These are phyloP conservation scores for Rhodosporidiobolus odoratus DNA, from an alignment of 768 basidiomycete genomes.

Conservation along the genomic window DNA sequence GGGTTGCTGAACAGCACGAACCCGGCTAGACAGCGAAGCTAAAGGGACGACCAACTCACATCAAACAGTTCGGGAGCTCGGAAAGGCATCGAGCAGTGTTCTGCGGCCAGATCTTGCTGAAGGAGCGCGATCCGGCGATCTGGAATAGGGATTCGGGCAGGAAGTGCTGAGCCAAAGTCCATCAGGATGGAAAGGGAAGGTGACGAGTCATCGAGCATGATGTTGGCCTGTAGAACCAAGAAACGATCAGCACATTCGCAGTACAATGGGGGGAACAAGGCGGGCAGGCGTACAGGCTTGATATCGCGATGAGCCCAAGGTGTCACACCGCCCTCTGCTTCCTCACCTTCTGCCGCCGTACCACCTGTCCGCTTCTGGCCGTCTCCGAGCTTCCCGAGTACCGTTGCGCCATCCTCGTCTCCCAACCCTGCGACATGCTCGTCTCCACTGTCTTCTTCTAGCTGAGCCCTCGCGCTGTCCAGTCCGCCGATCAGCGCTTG, in stretches of 20 bases:
- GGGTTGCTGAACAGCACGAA: neutral
- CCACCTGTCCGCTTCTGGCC: slow-evolving; percentile 2
- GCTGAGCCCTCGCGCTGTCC: slow-evolving; percentile 41
- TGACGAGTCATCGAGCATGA: slow-evolving; percentile 87
- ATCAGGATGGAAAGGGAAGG: slow-evolving; percentile 79
- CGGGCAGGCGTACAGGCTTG: slow-evolving; percentile 93
- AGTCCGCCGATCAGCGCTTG: slow-evolving; percentile 28
- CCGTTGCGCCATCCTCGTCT: slow-evolving; percentile 50
- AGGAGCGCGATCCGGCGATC: slow-evolving; percentile 78
- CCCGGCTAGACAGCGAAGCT: neutral
- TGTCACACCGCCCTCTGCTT: slow-evolving; percentile 3
- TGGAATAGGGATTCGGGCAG: slow-evolving; percentile 74
- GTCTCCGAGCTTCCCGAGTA: slow-evolving; percentile 4
- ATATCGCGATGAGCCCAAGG: slow-evolving; percentile 96
- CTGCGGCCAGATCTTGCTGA: slow-evolving; percentile 95
- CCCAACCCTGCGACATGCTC: slow-evolving; percentile 3
- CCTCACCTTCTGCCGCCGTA: neutral
- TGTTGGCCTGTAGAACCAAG: slow-evolving; percentile 78
- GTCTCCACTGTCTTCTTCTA: slow-evolving; percentile 1
- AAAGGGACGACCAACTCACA: slow-evolving; percentile 43
- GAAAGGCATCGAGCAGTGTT: slow-evolving; percentile 98
- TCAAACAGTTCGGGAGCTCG: slow-evolving; percentile 97
- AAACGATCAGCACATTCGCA: no score
- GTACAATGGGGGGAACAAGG: no score
- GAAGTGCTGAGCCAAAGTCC: slow-evolving; percentile 92